Evolutionary conservation across 495 filamentous ascomycete genomes (phyloP).

Genomic region (Achaetomiella virescens): DNA sequence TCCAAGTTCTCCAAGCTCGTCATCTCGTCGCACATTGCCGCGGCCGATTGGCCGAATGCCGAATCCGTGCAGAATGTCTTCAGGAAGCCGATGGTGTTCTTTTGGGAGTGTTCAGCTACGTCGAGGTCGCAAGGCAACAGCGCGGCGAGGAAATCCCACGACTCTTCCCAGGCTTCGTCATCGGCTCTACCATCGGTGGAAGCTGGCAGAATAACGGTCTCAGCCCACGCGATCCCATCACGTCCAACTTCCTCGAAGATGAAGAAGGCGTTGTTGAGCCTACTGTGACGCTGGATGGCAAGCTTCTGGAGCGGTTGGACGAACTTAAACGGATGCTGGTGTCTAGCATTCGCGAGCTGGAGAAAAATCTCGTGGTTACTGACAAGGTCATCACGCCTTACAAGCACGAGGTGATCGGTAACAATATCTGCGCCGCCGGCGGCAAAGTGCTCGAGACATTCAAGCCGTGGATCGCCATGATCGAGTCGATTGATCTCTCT

Average conservation of each 20-base stretch:
- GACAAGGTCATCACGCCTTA: conserved; percentile 69
- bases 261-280: conserved; percentile 75
- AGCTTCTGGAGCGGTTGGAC: conserved; percentile 75
- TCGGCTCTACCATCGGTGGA: conserved; percentile 71
- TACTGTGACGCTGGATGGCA: conserved; percentile 62
- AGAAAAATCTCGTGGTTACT: conserved; percentile 69
- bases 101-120: conserved; percentile 87
- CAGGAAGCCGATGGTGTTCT: conserved; percentile 94
- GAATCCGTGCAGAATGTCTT: conserved; percentile 87
- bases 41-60: conserved; percentile 79
- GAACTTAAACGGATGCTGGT: conserved; percentile 74
- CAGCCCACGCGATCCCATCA: conserved; percentile 56
- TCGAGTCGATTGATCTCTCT: conserved; percentile 83
- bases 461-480: conserved; percentile 75
- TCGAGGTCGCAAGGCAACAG: conserved; percentile 89
- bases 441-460: conserved; percentile 77
- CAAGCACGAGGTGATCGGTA: conserved; percentile 65
- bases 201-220: conserved; percentile 93
- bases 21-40: conserved; percentile 95
- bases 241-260: conserved; percentile 76
- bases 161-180: conserved; percentile 86
- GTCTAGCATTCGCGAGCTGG: conserved; percentile 73
- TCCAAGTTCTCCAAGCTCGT: conserved; percentile 98
- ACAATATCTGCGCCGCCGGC: conserved; percentile 66
- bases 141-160: conserved; percentile 82